These are phyloP conservation scores for Candida yuanshanica DNA, from an alignment of 805 yeast species.

Conservation along the genomic window DNA sequence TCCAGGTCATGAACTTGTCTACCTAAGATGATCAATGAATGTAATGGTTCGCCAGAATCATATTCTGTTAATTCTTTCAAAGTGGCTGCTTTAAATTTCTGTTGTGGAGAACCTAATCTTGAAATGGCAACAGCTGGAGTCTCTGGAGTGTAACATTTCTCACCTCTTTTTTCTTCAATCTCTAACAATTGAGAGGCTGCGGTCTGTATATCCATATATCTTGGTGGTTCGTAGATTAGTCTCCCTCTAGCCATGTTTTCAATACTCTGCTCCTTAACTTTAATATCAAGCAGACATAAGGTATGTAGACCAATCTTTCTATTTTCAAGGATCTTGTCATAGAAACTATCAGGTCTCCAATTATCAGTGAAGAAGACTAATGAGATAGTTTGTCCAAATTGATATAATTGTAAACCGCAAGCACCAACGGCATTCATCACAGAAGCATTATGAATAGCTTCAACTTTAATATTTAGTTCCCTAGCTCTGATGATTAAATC, in stretches of 20 bases:
- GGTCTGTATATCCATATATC: constrained; percentile 89
- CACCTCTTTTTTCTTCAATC: constrained; percentile 72
- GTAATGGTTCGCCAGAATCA: constrained; percentile 93
- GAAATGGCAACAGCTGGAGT: constrained; percentile 95
- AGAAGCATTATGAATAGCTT: constrained; percentile 89
- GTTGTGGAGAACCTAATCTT: constrained; percentile 83
- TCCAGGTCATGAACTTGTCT: constrained; percentile 93
- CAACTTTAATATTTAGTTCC: constrained; percentile 71
- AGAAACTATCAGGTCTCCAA: constrained; percentile 97
- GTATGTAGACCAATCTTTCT: constrained; percentile 90
- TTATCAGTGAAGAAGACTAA: constrained; percentile 90
- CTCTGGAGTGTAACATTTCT: constrained; percentile 72
- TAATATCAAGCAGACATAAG: constrained; percentile 79
- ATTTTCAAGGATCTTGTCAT: constrained; percentile 83
- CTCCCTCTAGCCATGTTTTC: constrained; percentile 93
- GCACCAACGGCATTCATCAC: constrained; percentile 99
- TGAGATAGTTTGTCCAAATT: constrained; percentile 96
- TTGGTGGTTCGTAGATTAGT: constrained; percentile 90
- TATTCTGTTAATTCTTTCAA: constrained; percentile 69
- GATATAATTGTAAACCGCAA: constrained; percentile 91
- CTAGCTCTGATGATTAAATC: constrained; percentile 90
- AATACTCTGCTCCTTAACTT: constrained; percentile 93
- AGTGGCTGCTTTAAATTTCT: constrained; percentile 80
- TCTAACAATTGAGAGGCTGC: constrained; percentile 87
- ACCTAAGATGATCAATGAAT: constrained; percentile 85